These are phyloP conservation scores for Ustanciosporium gigantosporum DNA, from an alignment of 1,284 basidiomycete species.

Conservation along the genomic window DNA sequence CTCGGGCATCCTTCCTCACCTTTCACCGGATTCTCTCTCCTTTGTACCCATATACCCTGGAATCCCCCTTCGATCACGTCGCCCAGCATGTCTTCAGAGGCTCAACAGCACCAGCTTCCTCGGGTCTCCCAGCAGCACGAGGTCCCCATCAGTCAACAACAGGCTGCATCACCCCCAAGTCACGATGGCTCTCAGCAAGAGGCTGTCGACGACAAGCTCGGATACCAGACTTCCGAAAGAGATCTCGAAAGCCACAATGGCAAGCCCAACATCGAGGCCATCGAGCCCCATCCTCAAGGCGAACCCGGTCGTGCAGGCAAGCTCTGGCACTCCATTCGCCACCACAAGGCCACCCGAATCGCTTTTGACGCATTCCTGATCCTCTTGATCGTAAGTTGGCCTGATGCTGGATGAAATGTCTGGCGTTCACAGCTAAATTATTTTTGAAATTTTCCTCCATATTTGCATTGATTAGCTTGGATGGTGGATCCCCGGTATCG, in stretches of 20 bases:
- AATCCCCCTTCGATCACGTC: no score
- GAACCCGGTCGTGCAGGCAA: constrained; percentile 31
- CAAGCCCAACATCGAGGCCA: constrained; percentile 18
- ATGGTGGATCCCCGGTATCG: constrained; percentile 47
- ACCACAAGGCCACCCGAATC: constrained; percentile 28
- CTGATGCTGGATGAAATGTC: no score
- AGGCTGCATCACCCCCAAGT: constrained; percentile 5
- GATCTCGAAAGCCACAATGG: constrained; percentile 33
- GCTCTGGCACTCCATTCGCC: constrained; percentile 28
- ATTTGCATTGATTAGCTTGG: constrained; percentile 19
- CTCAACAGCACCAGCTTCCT: no score
- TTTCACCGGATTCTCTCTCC: no score
- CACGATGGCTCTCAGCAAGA: constrained; percentile 27
- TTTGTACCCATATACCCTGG: no score
- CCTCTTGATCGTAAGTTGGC: constrained; percentile 14
- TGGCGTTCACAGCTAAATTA: no score
- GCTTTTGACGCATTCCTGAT: constrained; percentile 29
- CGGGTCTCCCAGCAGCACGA: not conserved
- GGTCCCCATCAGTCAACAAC: not conserved
- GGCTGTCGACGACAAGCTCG: constrained; percentile 31
- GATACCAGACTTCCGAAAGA: constrained; percentile 33
- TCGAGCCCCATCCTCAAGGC: constrained; percentile 39
- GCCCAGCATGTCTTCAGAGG: no score
- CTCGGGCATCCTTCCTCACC: no score
- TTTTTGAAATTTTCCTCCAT: no score